Evolutionary conservation across 2,329 filamentous ascomycete species (phyloP).

Genomic region (Paraphoma chrysanthemicola): DNA sequence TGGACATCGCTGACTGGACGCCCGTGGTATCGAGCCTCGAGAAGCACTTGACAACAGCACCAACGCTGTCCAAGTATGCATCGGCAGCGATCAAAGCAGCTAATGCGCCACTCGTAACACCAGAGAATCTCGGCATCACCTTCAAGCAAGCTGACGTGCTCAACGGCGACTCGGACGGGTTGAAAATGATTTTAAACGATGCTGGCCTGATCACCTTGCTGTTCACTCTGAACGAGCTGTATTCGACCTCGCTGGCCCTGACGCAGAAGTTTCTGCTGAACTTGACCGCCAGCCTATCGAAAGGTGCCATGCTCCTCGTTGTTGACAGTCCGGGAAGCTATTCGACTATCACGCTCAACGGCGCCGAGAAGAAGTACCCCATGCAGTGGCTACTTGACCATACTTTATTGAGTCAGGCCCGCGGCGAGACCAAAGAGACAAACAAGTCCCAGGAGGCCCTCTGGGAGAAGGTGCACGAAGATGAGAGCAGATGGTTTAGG

Average conservation of each 20-base stretch:
- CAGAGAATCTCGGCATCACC: slow-evolving; percentile 39
- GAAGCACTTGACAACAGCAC: slow-evolving; percentile 60
- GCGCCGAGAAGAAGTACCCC: slow-evolving; percentile 72
- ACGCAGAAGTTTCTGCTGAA: slow-evolving; percentile 79
- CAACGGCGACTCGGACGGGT: slow-evolving; percentile 42
- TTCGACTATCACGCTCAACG: slow-evolving; percentile 74
- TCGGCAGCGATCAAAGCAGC: slow-evolving; percentile 53
- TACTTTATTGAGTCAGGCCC: slow-evolving; percentile 64
- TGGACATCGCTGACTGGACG: slow-evolving; percentile 85
- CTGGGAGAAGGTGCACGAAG: slow-evolving; percentile 78
- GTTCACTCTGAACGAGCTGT: slow-evolving; percentile 96
- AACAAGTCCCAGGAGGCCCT: slow-evolving; percentile 17
- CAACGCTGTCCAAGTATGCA: slow-evolving; percentile 55
- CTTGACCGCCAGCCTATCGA: slow-evolving; percentile 65
- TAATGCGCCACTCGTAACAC: slow-evolving; percentile 47
- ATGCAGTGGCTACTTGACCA: slow-evolving; percentile 95
- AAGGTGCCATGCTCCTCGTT: slow-evolving; percentile 76
- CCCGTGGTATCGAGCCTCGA: slow-evolving; percentile 67
- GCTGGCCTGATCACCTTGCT: slow-evolving; percentile 75
- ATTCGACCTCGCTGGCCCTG: slow-evolving; percentile 75
- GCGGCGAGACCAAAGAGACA: slow-evolving; percentile 14
- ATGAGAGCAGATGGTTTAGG: slow-evolving; percentile 87
- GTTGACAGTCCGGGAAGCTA: slow-evolving; percentile 95
- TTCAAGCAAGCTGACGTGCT: slow-evolving; percentile 63
- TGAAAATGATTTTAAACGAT: slow-evolving; percentile 40